Percentiles rank a stretch among this genome's conserved stretches.
Conservation (phyloP, 106 monocot genomes). For the Alisma plantagoaquatica region DNA sequence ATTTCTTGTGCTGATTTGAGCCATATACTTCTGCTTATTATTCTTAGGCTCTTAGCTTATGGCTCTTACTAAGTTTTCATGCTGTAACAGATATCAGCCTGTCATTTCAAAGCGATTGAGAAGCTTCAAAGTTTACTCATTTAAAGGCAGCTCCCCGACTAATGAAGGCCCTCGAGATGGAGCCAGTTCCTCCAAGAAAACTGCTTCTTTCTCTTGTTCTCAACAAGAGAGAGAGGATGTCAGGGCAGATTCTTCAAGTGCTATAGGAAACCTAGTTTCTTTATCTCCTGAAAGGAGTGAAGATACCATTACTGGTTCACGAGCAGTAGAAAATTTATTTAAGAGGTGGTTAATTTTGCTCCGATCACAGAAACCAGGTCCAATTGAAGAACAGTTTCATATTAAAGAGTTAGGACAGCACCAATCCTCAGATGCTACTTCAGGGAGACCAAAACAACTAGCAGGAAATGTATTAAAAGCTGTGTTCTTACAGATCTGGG, state of each 20-base stretch:
- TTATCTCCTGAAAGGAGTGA: not conserved
- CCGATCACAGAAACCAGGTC: not conserved
- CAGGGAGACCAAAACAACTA: not conserved
- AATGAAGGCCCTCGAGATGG: not conserved
- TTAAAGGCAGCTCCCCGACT: not conserved
- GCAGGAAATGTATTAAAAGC: conserved; percentile 2
- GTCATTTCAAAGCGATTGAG: not conserved
- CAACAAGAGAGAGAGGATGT: not conserved
- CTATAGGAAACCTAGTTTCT: too few species aligned
- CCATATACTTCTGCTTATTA: too few species aligned
- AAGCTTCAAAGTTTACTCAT: not conserved
- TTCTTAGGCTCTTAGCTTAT: too few species aligned
- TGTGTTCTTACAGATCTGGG: conserved; percentile 1
- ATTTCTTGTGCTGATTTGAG: too few species aligned
- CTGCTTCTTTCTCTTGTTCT: not conserved
- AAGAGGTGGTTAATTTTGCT: conserved; percentile 1
- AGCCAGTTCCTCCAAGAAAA: not conserved
- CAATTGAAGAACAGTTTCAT: not conserved
- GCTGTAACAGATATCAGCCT: not conserved
- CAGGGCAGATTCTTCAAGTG: not conserved
- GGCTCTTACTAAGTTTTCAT: too few species aligned
- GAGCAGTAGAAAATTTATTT: not conserved
- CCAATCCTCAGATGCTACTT: not conserved
- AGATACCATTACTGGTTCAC: not conserved
- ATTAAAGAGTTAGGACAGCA: not conserved